These are phyloP conservation scores for Hortiboletus flavorubellus DNA, from an alignment of 768 basidiomycete genomes.

Conservation along the genomic window DNA sequence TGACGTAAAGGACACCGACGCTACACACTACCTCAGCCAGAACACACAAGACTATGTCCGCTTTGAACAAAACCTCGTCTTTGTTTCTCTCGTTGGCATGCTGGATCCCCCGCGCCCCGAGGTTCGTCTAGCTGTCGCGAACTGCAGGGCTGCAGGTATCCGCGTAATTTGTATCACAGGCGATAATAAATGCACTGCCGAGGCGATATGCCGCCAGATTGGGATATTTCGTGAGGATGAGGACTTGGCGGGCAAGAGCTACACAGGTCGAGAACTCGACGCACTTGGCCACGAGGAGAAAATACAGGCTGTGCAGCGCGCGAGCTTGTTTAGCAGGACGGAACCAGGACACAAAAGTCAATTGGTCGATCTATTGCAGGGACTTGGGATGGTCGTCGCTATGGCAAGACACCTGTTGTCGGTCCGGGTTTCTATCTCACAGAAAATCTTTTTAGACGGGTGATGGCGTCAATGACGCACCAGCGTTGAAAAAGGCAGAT, in stretches of 20 bases:
- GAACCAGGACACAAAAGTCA: slow-evolving; percentile 95
- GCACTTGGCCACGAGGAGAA: slow-evolving; percentile 78
- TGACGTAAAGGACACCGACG: slow-evolving; percentile 71
- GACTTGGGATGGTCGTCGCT: slow-evolving; percentile 88
- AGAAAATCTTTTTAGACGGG: slow-evolving; percentile 61
- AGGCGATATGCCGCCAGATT: slow-evolving; percentile 95
- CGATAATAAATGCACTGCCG: slow-evolving; percentile 96
- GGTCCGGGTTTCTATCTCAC: slow-evolving; percentile 14
- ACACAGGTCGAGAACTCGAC: slow-evolving; percentile 91
- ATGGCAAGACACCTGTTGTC: slow-evolving; percentile 56
- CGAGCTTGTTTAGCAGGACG: slow-evolving; percentile 88
- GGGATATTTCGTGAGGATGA: slow-evolving; percentile 88
- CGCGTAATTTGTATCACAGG: slow-evolving; percentile 97
- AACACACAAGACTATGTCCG: slow-evolving; percentile 78
- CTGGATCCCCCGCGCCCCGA: slow-evolving; percentile 96
- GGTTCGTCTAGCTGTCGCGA: slow-evolving; percentile 80
- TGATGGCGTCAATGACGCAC: slow-evolving; percentile 98
- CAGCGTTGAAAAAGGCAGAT: slow-evolving; percentile 93
- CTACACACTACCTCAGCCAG: slow-evolving; percentile 77
- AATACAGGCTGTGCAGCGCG: slow-evolving; percentile 79
- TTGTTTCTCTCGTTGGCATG: slow-evolving; percentile 97
- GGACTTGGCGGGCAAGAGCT: slow-evolving; percentile 91
- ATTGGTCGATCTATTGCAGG: slow-evolving; percentile 91
- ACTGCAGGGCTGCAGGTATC: slow-evolving; percentile 91
- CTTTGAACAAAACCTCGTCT: slow-evolving; percentile 90